Conservation (phyloP, 1,284 basidiomycete genomes). For the Golubevia pallescens region DNA sequence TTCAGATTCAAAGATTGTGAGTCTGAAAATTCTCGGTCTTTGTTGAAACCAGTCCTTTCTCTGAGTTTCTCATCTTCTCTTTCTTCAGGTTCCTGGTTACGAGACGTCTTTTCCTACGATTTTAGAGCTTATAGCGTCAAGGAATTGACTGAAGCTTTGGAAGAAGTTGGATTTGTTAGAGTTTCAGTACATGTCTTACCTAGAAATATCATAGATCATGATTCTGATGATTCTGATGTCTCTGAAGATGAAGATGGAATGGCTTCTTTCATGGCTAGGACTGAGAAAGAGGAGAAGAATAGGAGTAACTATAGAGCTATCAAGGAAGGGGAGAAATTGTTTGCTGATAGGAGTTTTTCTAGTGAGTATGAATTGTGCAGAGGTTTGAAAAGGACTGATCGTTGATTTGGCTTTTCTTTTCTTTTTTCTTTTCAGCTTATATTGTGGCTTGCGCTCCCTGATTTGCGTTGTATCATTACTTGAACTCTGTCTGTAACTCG, state of each 20-base stretch:
- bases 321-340: slow-evolving; percentile 32
- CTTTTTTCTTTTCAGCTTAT: slow-evolving; percentile 10
- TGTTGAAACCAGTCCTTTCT: no score
- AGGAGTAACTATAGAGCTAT: slow-evolving; percentile 25
- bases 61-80: background rate
- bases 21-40: no score
- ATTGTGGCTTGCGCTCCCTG: slow-evolving; percentile 22
- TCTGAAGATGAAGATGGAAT: slow-evolving; percentile 11
- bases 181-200: slow-evolving; percentile 35
- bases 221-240: no score
- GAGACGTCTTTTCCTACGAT: slow-evolving; percentile 45
- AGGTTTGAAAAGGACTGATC: slow-evolving; percentile 1
- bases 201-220: slow-evolving; percentile 20
- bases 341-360: slow-evolving; percentile 28
- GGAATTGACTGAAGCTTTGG: slow-evolving; percentile 43
- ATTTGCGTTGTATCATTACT: no score
- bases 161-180: slow-evolving; percentile 39
- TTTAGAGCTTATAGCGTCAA: slow-evolving; percentile 38
- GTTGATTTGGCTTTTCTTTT: slow-evolving; percentile 1
- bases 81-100: slow-evolving; percentile 24
- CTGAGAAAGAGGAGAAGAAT: slow-evolving; percentile 31
- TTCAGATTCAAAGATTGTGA: slow-evolving; percentile 36
- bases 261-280: slow-evolving; percentile 23
- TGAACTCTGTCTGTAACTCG: no score
- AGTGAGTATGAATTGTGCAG: slow-evolving; percentile 18